These are phyloP conservation scores for Ganoderma multipileum DNA, from an alignment of 1,284 basidiomycete genomes.

Conservation along the genomic window DNA sequence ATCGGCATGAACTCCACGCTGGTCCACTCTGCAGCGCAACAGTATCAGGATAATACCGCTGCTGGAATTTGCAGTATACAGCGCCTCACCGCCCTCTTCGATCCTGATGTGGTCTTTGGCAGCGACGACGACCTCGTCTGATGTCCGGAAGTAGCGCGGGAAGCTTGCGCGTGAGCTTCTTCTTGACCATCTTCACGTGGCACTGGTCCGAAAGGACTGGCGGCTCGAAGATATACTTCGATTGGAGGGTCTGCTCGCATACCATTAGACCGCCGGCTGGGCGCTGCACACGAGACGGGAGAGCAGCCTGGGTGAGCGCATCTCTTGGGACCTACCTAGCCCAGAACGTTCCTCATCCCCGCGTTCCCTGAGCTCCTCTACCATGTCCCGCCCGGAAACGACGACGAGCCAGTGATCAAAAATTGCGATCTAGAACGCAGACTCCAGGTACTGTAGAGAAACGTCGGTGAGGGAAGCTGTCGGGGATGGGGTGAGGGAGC, in stretches of 20 bases:
- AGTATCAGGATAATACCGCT: no score
- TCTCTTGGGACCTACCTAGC: neutral
- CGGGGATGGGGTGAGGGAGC: no score
- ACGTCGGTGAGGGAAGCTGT: no score
- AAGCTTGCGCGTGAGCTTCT: constrained; percentile 34
- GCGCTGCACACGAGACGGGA: neutral
- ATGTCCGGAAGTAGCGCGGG: constrained; percentile 32
- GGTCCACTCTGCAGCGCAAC: constrained; percentile 11
- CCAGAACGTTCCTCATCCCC: neutral
- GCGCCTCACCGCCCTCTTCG: constrained; percentile 12
- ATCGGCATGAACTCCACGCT: constrained; percentile 2
- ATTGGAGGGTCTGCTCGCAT: constrained; percentile 11
- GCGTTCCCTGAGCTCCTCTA: neutral
- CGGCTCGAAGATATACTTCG: constrained; percentile 31
- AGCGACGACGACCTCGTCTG: constrained; percentile 36
- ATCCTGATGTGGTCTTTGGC: constrained; percentile 28
- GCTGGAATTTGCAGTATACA: neutral
- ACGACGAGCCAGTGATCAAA: constrained; percentile 41
- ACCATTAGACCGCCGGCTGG: neutral
- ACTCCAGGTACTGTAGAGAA: constrained; percentile 39
- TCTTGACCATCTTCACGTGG: constrained; percentile 35
- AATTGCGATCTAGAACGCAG: constrained; percentile 42
- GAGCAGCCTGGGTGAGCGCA: no score
- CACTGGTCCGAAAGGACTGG: constrained; percentile 33
- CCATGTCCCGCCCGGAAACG: constrained; percentile 24